phyloP scores from a whole-genome alignment of 345 rosid species.

The Crucihimalaya himalaica region DNA sequence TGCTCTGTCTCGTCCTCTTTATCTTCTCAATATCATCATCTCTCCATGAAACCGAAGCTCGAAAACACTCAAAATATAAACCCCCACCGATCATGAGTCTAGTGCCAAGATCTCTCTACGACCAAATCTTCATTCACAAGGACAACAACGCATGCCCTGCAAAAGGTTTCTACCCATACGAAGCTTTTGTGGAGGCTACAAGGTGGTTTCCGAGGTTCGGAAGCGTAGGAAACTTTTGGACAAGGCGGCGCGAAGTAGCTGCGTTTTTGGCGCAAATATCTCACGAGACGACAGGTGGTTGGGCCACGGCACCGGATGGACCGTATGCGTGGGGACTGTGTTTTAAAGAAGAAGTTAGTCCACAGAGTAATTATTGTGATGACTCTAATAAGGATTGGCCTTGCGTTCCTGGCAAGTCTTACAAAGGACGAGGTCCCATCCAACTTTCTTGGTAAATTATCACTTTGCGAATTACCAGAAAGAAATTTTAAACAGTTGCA shows the following conservation, averaged over 20 bases:
- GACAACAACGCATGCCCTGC: conserved; percentile 57
- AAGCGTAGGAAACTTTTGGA: conserved; percentile 42
- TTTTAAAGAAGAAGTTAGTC: conserved; percentile 51
- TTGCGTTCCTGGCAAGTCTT: conserved; percentile 54
- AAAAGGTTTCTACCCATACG: conserved; percentile 63
- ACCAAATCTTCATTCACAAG: conserved; percentile 55
- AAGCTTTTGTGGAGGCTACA: conserved; percentile 64
- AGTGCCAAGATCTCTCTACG: conserved; percentile 45
- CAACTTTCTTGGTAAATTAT: conserved; percentile 55
- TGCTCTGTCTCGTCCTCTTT: conserved; percentile 34
- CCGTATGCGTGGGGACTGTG: conserved; percentile 78
- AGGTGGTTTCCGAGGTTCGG: conserved; percentile 53
- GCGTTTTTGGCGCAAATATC: conserved; percentile 74
- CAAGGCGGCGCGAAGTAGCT: conserved; percentile 55
- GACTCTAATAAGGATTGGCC: conserved; percentile 44
- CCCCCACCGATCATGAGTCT: conserved; percentile 27
- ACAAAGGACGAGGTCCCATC: conserved; percentile 63
- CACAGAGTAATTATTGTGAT: conserved; percentile 50
- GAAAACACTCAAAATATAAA: background rate
- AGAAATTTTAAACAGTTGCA: too few relatives aligned
- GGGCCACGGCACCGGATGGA: conserved; percentile 64
- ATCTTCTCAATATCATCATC: conserved; percentile 32
- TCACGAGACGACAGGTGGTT: conserved; percentile 65
- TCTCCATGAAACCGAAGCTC: conserved; percentile 45
- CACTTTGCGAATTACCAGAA: too few relatives aligned